Conservation (phyloP, 768 basidiomycete species). For the Lactarius evosmus region DNA sequence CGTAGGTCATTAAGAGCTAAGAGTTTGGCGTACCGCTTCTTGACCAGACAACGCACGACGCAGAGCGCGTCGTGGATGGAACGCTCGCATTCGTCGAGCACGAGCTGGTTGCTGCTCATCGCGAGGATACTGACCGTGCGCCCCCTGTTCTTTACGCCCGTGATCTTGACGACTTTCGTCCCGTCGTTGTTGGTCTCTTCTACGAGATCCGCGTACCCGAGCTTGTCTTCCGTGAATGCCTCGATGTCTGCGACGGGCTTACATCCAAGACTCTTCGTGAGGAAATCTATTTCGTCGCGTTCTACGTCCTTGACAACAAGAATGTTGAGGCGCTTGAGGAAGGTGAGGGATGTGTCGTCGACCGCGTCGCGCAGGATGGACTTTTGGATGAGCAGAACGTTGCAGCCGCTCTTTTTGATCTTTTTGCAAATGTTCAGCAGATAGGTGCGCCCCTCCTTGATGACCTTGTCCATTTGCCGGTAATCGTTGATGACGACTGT, state of each 20-base stretch:
- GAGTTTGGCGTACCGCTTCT: slow-evolving; percentile 72
- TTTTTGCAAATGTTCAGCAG: slow-evolving; percentile 97
- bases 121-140: slow-evolving; percentile 94
- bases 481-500: slow-evolving; percentile 99
- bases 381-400: slow-evolving; percentile 98
- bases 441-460: slow-evolving; percentile 98
- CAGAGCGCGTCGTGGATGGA: slow-evolving; percentile 99
- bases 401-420: slow-evolving; percentile 99
- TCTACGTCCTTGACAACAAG: slow-evolving; percentile 96
- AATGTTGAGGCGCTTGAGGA: slow-evolving; percentile 95
- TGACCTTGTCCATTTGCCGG: slow-evolving; percentile 99
- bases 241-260: slow-evolving; percentile 98
- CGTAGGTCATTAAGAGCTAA: slow-evolving; percentile 6
- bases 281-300: slow-evolving; percentile 97
- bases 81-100: slow-evolving; percentile 95
- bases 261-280: slow-evolving; percentile 90
- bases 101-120: slow-evolving; percentile 88
- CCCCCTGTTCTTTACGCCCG: slow-evolving; percentile 91
- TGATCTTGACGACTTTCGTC: slow-evolving; percentile 90
- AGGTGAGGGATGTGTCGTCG: slow-evolving; percentile 94
- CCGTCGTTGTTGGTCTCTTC: slow-evolving; percentile 83
- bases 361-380: slow-evolving; percentile 99
- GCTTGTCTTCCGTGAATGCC: slow-evolving; percentile 95
- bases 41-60: slow-evolving; percentile 96
- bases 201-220: slow-evolving; percentile 93